A percentile compares a stretch with the other conserved stretches of the same genome.
Conservation (phyloP, 139 green algal species). For the Closterium sp. region DNA sequence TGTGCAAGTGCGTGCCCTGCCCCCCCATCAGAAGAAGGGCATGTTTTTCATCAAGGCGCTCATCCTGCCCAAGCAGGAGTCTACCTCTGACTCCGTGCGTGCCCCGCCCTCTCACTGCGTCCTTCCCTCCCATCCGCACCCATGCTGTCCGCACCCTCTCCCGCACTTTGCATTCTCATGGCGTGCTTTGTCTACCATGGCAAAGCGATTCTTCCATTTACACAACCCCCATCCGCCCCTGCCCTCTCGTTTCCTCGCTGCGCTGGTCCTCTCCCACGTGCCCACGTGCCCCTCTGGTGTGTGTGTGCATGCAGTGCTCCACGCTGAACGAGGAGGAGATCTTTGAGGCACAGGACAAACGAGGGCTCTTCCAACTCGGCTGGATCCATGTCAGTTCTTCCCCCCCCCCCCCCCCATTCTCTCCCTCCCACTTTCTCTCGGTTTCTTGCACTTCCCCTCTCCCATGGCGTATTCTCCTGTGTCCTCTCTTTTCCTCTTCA, state of each 20-base stretch:
- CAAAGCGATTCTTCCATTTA: background rate
- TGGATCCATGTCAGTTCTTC: slow-evolving; percentile 72
- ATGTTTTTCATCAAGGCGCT: slow-evolving; percentile 83
- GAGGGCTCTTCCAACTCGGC: slow-evolving; percentile 79
- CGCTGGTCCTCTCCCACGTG: background rate
- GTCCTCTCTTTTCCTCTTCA: background rate
- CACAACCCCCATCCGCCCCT: background rate
- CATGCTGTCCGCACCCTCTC: background rate
- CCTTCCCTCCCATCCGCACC: too few species aligned
- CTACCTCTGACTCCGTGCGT: slow-evolving; percentile 49
- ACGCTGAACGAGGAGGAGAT: slow-evolving; percentile 91
- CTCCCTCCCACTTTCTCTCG: background rate
- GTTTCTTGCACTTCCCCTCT: background rate
- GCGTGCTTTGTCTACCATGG: background rate
- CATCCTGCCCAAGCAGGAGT: slow-evolving; percentile 89
- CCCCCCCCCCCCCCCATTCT: background rate
- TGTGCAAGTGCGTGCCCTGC: background rate
- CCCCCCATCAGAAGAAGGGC: slow-evolving; percentile 50
- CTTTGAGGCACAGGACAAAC: slow-evolving; percentile 67
- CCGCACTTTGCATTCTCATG: background rate
- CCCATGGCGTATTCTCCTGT: background rate
- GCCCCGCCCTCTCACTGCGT: background rate
- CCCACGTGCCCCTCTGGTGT: background rate
- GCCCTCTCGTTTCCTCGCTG: background rate
- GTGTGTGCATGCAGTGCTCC: slow-evolving; percentile 26